These are phyloP conservation scores for Cordia subcordata DNA, from an alignment of 257 asterid species.

Conservation along the genomic window DNA sequence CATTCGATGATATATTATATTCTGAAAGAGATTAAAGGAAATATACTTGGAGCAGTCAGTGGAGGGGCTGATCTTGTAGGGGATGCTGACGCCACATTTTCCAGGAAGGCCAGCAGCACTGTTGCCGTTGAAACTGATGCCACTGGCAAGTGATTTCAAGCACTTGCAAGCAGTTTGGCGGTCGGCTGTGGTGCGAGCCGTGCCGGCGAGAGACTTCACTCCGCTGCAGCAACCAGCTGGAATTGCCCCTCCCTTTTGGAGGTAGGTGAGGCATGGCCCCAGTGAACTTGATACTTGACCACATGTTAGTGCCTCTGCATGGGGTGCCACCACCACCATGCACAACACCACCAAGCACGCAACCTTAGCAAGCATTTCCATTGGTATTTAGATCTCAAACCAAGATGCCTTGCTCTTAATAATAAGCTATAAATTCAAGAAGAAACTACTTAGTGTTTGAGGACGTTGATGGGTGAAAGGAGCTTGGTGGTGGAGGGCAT, in stretches of 20 bases:
- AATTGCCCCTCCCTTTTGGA: background rate
- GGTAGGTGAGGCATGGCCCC: background rate
- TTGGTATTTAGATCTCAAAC: no score
- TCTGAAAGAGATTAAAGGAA: background rate
- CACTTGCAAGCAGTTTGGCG: slow-evolving; percentile 20
- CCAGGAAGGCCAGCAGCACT: slow-evolving; percentile 15
- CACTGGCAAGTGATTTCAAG: slow-evolving; percentile 5
- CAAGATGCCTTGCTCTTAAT: no score
- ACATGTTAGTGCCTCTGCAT: background rate
- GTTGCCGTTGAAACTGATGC: background rate
- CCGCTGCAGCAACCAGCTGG: slow-evolving; percentile 11
- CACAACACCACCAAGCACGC: background rate
- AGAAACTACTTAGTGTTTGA: background rate
- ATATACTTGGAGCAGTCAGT: slow-evolving; percentile 55
- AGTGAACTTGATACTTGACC: background rate
- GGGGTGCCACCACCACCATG: background rate
- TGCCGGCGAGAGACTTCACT: background rate
- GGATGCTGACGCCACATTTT: slow-evolving; percentile 41
- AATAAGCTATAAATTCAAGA: no score
- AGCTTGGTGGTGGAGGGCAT: background rate
- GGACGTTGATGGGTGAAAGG: background rate
- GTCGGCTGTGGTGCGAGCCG: slow-evolving; percentile 13
- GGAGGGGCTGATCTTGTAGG: slow-evolving; percentile 52
- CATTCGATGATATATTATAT: no score
- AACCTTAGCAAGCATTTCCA: slow-evolving; percentile 1